phyloP scores from a whole-genome alignment of 768 basidiomycete genomes.

The Suillus subluteus region DNA sequence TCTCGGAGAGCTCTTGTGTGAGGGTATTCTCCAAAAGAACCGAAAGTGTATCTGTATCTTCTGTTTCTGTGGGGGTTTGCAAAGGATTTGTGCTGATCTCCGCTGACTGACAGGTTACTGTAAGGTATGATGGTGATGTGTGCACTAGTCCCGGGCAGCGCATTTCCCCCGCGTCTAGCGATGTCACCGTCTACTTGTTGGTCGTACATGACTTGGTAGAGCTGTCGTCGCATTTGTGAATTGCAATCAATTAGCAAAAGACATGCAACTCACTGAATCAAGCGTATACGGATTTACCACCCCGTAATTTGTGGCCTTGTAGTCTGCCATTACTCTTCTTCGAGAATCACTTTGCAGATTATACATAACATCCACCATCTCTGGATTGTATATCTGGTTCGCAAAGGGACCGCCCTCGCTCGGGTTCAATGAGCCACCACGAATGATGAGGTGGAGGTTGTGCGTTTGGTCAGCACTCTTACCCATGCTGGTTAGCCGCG shows the following conservation, averaged over 20 bases:
- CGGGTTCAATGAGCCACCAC: conserved; percentile 52
- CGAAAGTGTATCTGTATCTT: conserved; percentile 19
- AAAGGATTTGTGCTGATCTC: conserved; percentile 17
- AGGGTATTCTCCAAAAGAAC: conserved; percentile 42
- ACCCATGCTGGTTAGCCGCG: conserved; percentile 39
- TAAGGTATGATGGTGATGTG: conserved; percentile 43
- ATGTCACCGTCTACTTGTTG: conserved; percentile 51
- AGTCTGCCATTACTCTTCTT: conserved; percentile 43
- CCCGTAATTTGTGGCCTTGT: conserved; percentile 55
- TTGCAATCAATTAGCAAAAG: neutral
- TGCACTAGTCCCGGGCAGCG: conserved; percentile 20
- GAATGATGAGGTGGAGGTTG: conserved; percentile 53
- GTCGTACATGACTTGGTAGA: conserved; percentile 55
- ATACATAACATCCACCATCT: conserved; percentile 44
- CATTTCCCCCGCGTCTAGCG: conserved; percentile 33
- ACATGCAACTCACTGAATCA: conserved; percentile 37
- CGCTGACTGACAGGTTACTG: conserved; percentile 39
- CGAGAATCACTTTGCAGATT: conserved; percentile 36
- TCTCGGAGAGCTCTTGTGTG: conserved; percentile 34
- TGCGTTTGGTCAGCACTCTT: conserved; percentile 33
- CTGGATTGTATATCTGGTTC: conserved; percentile 59
- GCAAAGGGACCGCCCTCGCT: conserved; percentile 57
- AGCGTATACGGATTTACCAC: conserved; percentile 54
- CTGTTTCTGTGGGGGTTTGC: conserved; percentile 6
- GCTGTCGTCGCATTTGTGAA: conserved; percentile 28